Percentiles rank a stretch among this genome's conserved stretches.
phyloP scores from a whole-genome alignment of 2,329 filamentous ascomycete species.

The Stachybotrys elegans region DNA sequence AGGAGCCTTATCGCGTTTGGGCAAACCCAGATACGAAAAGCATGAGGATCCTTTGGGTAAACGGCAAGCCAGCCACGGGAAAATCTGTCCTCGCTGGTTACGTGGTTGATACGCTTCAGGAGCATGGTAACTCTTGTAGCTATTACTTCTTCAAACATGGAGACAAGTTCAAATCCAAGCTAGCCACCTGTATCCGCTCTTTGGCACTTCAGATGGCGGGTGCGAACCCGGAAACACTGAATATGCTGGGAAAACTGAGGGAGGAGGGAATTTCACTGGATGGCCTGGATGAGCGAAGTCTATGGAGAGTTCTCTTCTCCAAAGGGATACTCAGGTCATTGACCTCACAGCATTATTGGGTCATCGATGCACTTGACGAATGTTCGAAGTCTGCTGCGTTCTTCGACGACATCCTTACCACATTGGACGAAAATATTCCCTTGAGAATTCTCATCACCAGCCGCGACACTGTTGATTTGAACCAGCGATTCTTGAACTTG shows the following conservation, averaged over 20 bases:
- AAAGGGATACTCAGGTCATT: neutral
- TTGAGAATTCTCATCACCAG: neutral
- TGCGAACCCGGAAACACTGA: neutral
- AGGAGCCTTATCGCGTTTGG: neutral
- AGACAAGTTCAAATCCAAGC: neutral
- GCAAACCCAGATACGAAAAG: neutral
- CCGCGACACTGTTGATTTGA: neutral
- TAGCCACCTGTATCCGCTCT: neutral
- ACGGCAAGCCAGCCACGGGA: neutral
- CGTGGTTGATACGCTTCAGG: neutral
- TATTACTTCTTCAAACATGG: conserved; percentile 1
- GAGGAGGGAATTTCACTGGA: neutral
- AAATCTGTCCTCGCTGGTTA: neutral
- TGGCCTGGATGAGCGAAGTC: neutral
- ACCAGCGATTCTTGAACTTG: neutral
- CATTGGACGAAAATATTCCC: neutral
- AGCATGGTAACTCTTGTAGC: neutral
- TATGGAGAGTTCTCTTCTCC: neutral
- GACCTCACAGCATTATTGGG: neutral
- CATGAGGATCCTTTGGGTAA: neutral
- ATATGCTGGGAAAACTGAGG: neutral
- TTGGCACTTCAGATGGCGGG: neutral
- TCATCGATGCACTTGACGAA: neutral
- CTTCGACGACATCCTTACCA: no score
- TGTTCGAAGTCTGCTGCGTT: no score